Evolutionary conservation across 2,329 filamentous ascomycete species (phyloP), one percentile per base, ranked within the genome.

Genomic region (Sordariomycetes sp.): DNA sequence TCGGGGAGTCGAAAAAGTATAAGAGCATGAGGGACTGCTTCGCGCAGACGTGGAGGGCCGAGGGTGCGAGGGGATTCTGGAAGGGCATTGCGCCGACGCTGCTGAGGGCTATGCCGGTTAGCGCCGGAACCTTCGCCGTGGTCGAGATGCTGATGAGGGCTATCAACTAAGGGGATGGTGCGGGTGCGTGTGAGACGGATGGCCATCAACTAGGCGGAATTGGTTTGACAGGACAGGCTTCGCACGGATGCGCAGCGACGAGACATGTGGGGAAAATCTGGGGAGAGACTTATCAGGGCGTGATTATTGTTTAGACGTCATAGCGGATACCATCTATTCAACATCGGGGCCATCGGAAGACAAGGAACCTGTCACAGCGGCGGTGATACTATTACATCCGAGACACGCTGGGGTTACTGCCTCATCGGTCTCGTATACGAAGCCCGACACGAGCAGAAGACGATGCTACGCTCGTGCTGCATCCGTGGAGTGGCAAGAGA

Each of bases 121-220:
- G 88, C 70, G 94, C 92, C 1, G 92, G 92, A n/a, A 99, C 94
- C 1, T 99, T 99, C 78, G 90, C 89, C 34, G 90, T 94, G 63
- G 82, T 84, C 12, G 83, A 86, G 72, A 74, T 82, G 70, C 84
- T 81, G 22, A 82, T 83, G 80, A 74, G 82, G 61, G 79, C 80
- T 20, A 78, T 86, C 60, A 79, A 74, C 64, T 74, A 66, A 55
- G 34, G 25, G 35, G 32, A 17, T 5, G 45, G 17, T 8, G 20
- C 8, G 20, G 45, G 15, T n/a, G 20, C n/a, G n/a, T 20, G 6
- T 22, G 20, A 45, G 36, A 39, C 7, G n/a, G 39, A n/a, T 7
- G 39, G 39, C 39, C n/a, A 45, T 45, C 39, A 45, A 45, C 39
- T 45, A 45, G 39, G 39, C n/a, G 39, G 28, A 8, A 17, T 45